Evolutionary conservation across 2,329 filamentous ascomycete species (phyloP).

Genomic region (Fusarium clavum): DNA sequence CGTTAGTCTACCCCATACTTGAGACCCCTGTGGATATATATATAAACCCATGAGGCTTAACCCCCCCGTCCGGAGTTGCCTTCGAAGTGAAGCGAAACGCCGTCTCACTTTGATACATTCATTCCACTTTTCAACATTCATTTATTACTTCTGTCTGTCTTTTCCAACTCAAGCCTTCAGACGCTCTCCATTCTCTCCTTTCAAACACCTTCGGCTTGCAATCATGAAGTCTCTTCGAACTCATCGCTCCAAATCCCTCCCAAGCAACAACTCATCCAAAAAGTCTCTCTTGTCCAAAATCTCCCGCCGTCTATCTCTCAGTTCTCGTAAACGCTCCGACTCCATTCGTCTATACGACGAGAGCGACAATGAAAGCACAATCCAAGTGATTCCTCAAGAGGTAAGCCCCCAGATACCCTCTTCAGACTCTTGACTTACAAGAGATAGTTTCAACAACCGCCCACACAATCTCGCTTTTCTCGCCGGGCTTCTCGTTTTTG

Average conservation of each 20-base stretch:
- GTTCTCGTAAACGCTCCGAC: slow-evolving; percentile 8
- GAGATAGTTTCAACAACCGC: slow-evolving; percentile 9
- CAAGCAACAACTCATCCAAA: slow-evolving; percentile 6
- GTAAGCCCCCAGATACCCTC: not conserved
- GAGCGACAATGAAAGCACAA: slow-evolving; percentile 18
- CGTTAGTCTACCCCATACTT: not conserved
- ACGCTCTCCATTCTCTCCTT: not conserved
- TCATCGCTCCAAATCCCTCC: slow-evolving; percentile 33
- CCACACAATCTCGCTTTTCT: slow-evolving; percentile 24
- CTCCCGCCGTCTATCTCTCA: slow-evolving; percentile 29
- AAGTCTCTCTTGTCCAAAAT: slow-evolving; percentile 32
- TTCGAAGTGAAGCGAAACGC: slow-evolving; percentile 6
- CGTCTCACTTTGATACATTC: slow-evolving; percentile 29
- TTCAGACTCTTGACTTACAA: not conserved
- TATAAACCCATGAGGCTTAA: slow-evolving; percentile 24
- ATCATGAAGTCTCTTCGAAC: slow-evolving; percentile 30
- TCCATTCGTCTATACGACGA: slow-evolving; percentile 31
- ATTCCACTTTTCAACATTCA: slow-evolving; percentile 2
- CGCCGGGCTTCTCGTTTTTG: slow-evolving; percentile 42
- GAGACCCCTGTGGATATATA: slow-evolving; percentile 12
- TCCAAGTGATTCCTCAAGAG: slow-evolving; percentile 15
- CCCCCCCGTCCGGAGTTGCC: not conserved
- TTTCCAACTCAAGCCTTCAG: not conserved
- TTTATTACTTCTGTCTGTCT: not conserved
- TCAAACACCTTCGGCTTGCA: not conserved